Base-by-base conservation (phyloP, 148 eudicot species). In the Amaranthus cruentus region DNA sequence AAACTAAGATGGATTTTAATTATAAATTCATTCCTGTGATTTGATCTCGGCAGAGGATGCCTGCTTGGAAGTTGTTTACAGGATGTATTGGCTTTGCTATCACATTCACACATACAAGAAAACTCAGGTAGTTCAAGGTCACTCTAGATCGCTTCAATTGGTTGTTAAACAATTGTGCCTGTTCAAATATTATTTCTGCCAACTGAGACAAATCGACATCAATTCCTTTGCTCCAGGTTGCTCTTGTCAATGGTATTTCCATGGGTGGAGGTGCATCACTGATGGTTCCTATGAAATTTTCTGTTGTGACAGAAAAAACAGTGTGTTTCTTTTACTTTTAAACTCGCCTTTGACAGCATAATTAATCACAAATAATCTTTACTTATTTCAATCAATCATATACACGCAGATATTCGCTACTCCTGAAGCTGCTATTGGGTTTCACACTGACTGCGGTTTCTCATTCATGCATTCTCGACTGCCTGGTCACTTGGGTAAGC, bases 261-360 rank as follows among this genome's bases (percentile, higher is more conserved):
- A 92, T 96, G 96, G 99, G 99, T 47, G 99, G 99, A 71, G 99
- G 99, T 58, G 97, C 96, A 73, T 76, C 97, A 58, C 80, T 96
- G 72, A 88, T 96, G 96, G 96, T 82, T 68, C 99, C 99, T 15
- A 83, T 90, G 92, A 90, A 83, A 56, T 96, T 92, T 78, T 92
- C 99, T 50, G 94, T 91, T 9, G 99, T 96, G 63, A 91, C 99
- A 5, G 99, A 96, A 75, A 96, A 96, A 68, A 80, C 91, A 11
- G 99, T 95, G 72, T 75, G 97, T 83, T 56, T 9, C 64, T 62
- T 57, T 53, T 67, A 43, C 56, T 55, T 28, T 66, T 9, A 54
- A 10, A 4, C 66, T 58, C 2, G n/a, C 47, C 14, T 55, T 61
- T 69, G 9, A 10, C 18, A 14, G 6, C 57, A 63, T 69, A 6